A percentile compares a stretch with the other conserved stretches of the same genome.
These are phyloP conservation scores for Monilinia fructicola DNA, from an alignment of 2,329 filamentous ascomycete genomes.

Conservation along the genomic window DNA sequence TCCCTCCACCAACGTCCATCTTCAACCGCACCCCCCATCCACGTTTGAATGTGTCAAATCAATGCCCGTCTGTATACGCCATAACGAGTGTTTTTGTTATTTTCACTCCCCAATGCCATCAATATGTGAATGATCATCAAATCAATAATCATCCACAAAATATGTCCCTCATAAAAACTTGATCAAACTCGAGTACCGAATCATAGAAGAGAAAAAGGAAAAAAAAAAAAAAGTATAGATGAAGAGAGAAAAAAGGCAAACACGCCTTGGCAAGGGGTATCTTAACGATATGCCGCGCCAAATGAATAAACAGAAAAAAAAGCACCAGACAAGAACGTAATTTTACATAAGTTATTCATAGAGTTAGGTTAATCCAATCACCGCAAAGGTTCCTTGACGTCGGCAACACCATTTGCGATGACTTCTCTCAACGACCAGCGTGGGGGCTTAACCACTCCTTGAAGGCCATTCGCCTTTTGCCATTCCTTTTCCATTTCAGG, in stretches of 20 bases:
- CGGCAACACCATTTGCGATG: constrained; percentile 65
- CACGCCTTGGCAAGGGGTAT: constrained; percentile 21
- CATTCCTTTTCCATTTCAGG: constrained; percentile 71
- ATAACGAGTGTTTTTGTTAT: constrained; percentile 18
- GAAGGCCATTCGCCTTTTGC: constrained; percentile 56
- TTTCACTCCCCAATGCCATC: constrained; percentile 6
- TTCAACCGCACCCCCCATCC: neutral
- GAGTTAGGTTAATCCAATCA: constrained; percentile 41
- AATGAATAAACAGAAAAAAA: constrained; percentile 20
- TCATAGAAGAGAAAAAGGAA: neutral
- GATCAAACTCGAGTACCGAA: neutral
- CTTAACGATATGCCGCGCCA: constrained; percentile 23
- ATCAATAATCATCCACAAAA: constrained; percentile 14
- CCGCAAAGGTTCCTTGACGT: constrained; percentile 63
- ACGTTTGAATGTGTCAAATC: neutral
- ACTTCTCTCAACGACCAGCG: constrained; percentile 72
- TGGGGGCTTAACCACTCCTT: constrained; percentile 54
- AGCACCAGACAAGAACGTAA: constrained; percentile 21
- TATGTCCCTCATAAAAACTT: constrained; percentile 7
- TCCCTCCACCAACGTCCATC: neutral
- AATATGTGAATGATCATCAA: constrained; percentile 8
- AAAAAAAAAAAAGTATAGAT: constrained; percentile 1
- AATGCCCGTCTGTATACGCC: constrained; percentile 13
- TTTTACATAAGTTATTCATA: constrained; percentile 23
- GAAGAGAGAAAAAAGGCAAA: constrained; percentile 16